Percentiles rank a stretch among this genome's conserved stretches.
Evolutionary conservation across 2,329 filamentous ascomycete species (phyloP).

Genomic region (Thermoascus crustaceus): DNA sequence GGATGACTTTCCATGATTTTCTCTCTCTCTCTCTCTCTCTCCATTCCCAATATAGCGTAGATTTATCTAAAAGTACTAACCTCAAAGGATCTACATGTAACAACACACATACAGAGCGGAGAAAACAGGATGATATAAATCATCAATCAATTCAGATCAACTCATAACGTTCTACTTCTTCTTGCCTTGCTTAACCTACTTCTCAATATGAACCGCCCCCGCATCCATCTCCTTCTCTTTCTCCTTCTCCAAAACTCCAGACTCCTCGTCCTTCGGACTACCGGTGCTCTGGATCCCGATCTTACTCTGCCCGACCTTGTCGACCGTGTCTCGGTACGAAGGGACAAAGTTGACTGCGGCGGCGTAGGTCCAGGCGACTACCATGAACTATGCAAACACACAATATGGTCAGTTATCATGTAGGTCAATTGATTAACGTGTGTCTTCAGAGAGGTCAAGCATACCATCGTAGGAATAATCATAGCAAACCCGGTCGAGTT

Average conservation of each 20-base stretch:
- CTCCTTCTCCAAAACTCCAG: conserved; percentile 13
- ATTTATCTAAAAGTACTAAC: too few species aligned
- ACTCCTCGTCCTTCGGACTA: conserved; percentile 17
- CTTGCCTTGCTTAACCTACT: not conserved
- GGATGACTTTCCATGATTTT: too few species aligned
- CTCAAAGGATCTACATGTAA: too few species aligned
- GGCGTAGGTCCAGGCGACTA: conserved; percentile 50
- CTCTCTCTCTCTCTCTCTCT: too few species aligned
- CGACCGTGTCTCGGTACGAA: conserved; percentile 54
- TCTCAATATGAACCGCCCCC: conserved; percentile 8
- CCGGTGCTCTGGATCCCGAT: conserved; percentile 31
- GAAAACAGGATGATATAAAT: too few species aligned
- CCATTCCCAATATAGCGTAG: too few species aligned
- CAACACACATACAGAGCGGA: too few species aligned
- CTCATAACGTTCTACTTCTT: not conserved
- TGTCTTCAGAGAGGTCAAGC: conserved; percentile 25
- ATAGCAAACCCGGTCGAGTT: conserved; percentile 56
- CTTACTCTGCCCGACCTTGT: conserved; percentile 43
- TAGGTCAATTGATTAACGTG: conserved; percentile 4
- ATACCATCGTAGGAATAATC: conserved; percentile 53
- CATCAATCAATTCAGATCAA: too few species aligned
- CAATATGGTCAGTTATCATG: conserved; percentile 3
- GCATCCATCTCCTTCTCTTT: conserved; percentile 11
- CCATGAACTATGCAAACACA: conserved; percentile 42
- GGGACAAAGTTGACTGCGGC: conserved; percentile 59